phyloP scores from a whole-genome alignment of 306 rosid genomes.

The Glycine soja region DNA sequence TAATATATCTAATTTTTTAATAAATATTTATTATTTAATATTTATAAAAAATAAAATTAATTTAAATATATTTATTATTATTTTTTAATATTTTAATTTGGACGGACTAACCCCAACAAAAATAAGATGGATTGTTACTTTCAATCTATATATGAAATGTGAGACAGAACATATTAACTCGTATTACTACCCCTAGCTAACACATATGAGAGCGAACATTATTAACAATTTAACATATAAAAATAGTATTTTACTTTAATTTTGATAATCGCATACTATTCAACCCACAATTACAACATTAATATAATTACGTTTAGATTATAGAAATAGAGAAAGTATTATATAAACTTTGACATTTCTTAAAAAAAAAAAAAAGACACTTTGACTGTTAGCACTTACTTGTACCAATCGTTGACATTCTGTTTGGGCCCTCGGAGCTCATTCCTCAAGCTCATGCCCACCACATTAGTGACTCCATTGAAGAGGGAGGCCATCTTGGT shows the following conservation, averaged over 20 bases:
- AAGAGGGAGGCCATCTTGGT: slow-evolving; percentile 82
- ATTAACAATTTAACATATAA: not conserved
- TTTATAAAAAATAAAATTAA: too few relatives aligned
- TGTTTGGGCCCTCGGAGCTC: slow-evolving; percentile 90
- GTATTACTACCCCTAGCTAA: too few relatives aligned
- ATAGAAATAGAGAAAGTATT: not conserved
- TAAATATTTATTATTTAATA: too few relatives aligned
- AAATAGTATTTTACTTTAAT: not conserved
- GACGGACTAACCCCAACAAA: too few relatives aligned
- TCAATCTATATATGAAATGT: too few relatives aligned
- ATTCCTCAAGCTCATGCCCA: slow-evolving; percentile 90
- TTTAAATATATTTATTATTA: too few relatives aligned
- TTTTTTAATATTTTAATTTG: too few relatives aligned
- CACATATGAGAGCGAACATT: too few relatives aligned
- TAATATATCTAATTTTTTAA: too few relatives aligned
- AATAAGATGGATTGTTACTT: too few relatives aligned
- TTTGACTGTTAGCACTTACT: not conserved
- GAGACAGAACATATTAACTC: too few relatives aligned
- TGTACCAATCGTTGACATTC: slow-evolving; percentile 80
- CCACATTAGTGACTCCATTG: slow-evolving; percentile 64
- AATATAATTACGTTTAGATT: not conserved
- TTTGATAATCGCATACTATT: not conserved
- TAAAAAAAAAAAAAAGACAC: too few relatives aligned
- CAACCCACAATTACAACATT: not conserved
- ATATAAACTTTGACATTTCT: not conserved